phyloP scores from a whole-genome alignment of 1,284 basidiomycete species.

The Trametes versicolor region DNA sequence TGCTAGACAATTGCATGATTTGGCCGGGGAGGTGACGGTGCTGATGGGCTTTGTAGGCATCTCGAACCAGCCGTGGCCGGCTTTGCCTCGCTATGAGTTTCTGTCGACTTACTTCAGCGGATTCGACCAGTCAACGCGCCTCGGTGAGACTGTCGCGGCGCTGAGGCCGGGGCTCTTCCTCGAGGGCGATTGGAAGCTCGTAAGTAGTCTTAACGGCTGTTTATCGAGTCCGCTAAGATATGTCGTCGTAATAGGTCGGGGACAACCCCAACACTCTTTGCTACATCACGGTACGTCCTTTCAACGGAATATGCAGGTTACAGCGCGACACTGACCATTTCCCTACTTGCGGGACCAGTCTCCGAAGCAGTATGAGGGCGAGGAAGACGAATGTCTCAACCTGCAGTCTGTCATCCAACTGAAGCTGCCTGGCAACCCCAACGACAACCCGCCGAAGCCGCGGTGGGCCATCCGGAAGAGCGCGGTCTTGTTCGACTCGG shows the following conservation, averaged over 20 bases:
- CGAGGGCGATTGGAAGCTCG: constrained; percentile 2
- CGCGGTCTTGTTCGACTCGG: constrained; percentile 1
- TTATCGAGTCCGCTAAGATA: background rate
- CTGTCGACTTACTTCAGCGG: constrained; percentile 3
- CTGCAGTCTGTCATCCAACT: constrained; percentile 1
- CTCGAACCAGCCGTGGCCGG: background rate
- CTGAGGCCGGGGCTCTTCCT: constrained; percentile 5
- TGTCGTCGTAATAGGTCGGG: background rate
- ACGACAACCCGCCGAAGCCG: background rate
- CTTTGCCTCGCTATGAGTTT: background rate
- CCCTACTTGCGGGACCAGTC: background rate
- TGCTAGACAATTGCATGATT: background rate
- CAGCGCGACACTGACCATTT: background rate
- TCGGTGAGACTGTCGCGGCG: background rate
- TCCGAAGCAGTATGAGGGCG: constrained; percentile 1
- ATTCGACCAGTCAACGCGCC: background rate
- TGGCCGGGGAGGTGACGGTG: background rate
- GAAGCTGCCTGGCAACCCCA: background rate
- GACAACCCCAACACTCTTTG: background rate
- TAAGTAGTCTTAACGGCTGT: background rate
- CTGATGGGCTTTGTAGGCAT: background rate
- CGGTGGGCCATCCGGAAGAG: constrained; percentile 1
- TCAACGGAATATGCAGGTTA: background rate
- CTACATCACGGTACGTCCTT: constrained; percentile 1
- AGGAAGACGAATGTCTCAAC: background rate